phyloP scores from a whole-genome alignment of 352 stramenopile genomes.

The Blastocystis sp. region DNA sequence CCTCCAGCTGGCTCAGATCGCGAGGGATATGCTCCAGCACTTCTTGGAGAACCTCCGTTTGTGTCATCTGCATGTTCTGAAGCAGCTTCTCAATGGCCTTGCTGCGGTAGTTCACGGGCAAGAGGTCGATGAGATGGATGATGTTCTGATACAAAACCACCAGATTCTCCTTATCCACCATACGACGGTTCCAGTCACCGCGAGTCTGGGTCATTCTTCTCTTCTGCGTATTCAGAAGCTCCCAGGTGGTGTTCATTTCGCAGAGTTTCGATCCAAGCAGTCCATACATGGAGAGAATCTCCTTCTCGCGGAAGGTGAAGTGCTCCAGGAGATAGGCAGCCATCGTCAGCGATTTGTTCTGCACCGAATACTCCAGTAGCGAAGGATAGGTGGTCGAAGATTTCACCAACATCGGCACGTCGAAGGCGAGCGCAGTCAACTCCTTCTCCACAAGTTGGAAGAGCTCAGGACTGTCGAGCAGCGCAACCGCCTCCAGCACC shows the following conservation, averaged over 20 bases:
- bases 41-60: not conserved
- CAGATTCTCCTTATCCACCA: not conserved
- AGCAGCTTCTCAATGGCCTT: not conserved
- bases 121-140: not conserved
- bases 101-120: not conserved
- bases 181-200: not conserved
- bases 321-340: not conserved
- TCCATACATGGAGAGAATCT: not conserved
- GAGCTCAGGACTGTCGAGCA: not conserved
- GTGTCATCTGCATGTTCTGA: not conserved
- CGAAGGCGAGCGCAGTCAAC: not conserved
- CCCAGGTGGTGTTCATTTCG: not conserved
- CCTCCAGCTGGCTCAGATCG: not conserved
- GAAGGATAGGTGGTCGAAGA: not conserved
- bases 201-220: not conserved
- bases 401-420: not conserved
- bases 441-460: not conserved
- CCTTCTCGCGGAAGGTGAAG: slow-evolving; percentile 42
- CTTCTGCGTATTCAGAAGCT: not conserved
- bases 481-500: not conserved
- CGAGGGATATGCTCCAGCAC: not conserved
- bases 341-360: not conserved
- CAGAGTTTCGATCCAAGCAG: not conserved
- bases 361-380: not conserved
- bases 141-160: not conserved